Conservation (phyloP, 441 rosid species). For the Populus hybrid region DNA sequence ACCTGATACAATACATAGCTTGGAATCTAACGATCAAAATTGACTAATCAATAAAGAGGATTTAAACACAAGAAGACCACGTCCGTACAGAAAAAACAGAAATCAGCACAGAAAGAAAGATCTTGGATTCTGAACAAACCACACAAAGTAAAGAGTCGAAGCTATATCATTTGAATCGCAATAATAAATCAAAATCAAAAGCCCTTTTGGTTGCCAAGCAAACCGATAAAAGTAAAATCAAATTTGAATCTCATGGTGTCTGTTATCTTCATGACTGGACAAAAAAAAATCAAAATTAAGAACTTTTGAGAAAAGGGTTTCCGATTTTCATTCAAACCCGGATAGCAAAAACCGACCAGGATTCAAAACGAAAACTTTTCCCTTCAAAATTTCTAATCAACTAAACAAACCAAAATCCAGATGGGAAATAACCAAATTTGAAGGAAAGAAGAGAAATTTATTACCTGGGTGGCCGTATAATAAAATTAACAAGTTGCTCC, state of each 20-base stretch:
- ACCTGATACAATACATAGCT: neutral
- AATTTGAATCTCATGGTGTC: neutral
- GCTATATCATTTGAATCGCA: neutral
- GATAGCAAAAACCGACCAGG: constrained; percentile 2
- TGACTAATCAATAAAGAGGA: neutral
- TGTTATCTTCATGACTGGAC: too few relatives aligned
- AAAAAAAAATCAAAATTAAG: neutral
- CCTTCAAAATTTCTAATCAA: neutral
- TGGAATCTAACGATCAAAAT: too few relatives aligned
- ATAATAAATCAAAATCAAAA: neutral
- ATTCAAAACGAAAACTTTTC: constrained; percentile 12
- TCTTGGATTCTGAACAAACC: constrained; percentile 14
- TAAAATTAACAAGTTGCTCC: constrained; percentile 94
- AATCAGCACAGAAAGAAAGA: constrained; percentile 4
- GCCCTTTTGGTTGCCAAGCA: neutral
- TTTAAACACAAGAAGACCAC: constrained; percentile 1
- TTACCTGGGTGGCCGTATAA: constrained; percentile 93
- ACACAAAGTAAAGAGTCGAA: neutral
- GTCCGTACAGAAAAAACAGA: too few relatives aligned
- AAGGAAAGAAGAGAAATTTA: neutral
- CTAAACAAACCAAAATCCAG: constrained; percentile 16
- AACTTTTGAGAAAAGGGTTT: constrained; percentile 3
- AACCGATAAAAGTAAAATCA: constrained; percentile 8
- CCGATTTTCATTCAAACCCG: neutral
- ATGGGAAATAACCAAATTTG: neutral